These are phyloP conservation scores for Cornus controversa DNA, from an alignment of 148 eudicot species.

Conservation along the genomic window DNA sequence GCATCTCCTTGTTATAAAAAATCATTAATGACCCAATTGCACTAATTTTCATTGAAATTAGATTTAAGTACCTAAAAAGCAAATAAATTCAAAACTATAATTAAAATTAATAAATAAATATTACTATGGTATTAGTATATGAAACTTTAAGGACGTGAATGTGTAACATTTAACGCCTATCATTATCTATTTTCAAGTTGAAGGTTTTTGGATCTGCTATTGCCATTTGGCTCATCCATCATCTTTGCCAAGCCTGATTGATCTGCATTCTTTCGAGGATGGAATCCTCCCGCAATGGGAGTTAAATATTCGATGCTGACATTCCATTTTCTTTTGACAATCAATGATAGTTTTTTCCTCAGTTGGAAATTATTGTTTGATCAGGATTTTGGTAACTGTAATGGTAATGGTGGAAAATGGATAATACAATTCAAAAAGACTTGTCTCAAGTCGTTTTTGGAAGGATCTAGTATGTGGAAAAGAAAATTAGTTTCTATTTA, in stretches of 20 bases:
- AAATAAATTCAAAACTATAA: too few relatives aligned
- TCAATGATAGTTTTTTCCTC: background rate
- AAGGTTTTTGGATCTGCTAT: slow-evolving; percentile 95
- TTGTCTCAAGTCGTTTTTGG: slow-evolving; percentile 95
- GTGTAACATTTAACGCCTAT: too few relatives aligned
- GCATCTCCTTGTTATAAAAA: too few relatives aligned
- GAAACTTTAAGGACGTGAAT: too few relatives aligned
- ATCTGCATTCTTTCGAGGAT: slow-evolving; percentile 94
- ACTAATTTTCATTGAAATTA: too few relatives aligned
- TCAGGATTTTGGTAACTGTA: slow-evolving; percentile 94
- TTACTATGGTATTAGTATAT: too few relatives aligned
- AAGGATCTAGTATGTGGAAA: slow-evolving; percentile 74
- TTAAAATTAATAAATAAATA: too few relatives aligned
- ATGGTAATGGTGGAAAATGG: slow-evolving; percentile 99
- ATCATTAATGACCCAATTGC: too few relatives aligned
- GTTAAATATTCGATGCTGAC: slow-evolving; percentile 35
- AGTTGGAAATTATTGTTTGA: background rate
- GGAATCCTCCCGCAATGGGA: slow-evolving; percentile 98
- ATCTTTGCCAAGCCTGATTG: slow-evolving; percentile 84
- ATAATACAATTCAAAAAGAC: slow-evolving; percentile 88
- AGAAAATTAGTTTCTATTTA: background rate
- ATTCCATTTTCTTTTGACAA: slow-evolving; percentile 13
- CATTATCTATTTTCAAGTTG: slow-evolving; percentile 56
- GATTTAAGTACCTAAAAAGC: too few relatives aligned
- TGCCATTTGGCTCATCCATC: slow-evolving; percentile 94